These are phyloP conservation scores for Rhodotorula glutinis DNA, from an alignment of 1,284 basidiomycete genomes.

Conservation along the genomic window DNA sequence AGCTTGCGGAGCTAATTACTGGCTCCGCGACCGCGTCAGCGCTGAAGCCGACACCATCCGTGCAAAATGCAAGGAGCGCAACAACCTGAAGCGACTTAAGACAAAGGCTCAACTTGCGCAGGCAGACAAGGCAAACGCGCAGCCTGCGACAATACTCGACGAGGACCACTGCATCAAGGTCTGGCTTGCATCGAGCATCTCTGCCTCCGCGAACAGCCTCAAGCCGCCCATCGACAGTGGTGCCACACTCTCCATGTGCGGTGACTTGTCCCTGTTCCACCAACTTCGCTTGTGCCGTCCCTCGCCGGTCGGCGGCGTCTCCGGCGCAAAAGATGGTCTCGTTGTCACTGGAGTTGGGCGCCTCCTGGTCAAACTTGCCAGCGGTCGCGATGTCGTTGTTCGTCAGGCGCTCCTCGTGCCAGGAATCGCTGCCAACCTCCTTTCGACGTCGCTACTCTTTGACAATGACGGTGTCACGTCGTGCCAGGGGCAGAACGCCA, in stretches of 20 bases:
- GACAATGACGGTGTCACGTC: not conserved
- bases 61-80: not conserved
- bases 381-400: not conserved
- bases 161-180: not conserved
- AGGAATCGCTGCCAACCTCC: not conserved
- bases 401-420: not conserved
- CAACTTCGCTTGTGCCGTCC: not conserved
- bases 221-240: not conserved
- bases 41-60: not conserved
- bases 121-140: not conserved
- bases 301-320: slow-evolving; percentile 5
- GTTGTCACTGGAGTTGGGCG: slow-evolving; percentile 1
- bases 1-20: slow-evolving; percentile 1
- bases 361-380: not conserved
- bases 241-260: slow-evolving; percentile 7
- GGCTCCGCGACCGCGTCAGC: not conserved
- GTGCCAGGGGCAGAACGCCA: not conserved
- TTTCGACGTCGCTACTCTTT: not conserved
- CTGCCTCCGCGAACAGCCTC: not conserved
- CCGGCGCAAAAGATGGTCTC: not conserved
- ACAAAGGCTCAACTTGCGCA: not conserved
- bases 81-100: too few species aligned
- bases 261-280: not conserved
- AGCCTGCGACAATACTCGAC: not conserved
- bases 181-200: not conserved